These are phyloP conservation scores for Pyrenophora graminea DNA, from an alignment of 2,329 filamentous ascomycete species.

Conservation along the genomic window DNA sequence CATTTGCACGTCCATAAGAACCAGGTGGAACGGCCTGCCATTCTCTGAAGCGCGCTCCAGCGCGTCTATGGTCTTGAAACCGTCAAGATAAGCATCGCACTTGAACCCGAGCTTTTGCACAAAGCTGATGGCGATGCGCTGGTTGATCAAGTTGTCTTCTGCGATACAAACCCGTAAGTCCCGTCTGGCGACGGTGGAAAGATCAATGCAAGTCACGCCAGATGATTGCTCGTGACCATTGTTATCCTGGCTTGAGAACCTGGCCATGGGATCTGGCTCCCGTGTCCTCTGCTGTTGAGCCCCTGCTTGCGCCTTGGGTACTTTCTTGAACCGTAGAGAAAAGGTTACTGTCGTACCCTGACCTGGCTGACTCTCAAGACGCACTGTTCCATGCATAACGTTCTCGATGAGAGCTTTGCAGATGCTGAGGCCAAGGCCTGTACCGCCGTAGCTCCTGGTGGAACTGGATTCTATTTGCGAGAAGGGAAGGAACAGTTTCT, in stretches of 20 bases:
- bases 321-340: conserved; percentile 83
- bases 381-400: conserved; percentile 85
- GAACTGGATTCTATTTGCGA: conserved; percentile 91
- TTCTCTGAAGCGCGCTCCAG: conserved; percentile 73
- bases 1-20: conserved; percentile 98
- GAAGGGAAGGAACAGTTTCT: conserved; percentile 89
- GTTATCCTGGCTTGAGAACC: conserved; percentile 58
- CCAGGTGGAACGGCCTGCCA: conserved; percentile 80
- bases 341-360: conserved; percentile 76
- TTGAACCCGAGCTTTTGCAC: conserved; percentile 83
- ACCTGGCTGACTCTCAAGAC: conserved; percentile 75
- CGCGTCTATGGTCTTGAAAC: conserved; percentile 83
- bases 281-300: conserved; percentile 34
- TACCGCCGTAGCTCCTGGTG: conserved; percentile 87
- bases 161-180: conserved; percentile 88
- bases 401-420: conserved; percentile 94
- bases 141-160: conserved; percentile 93
- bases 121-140: conserved; percentile 91
- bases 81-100: conserved; percentile 89
- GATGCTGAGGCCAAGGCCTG: conserved; percentile 87
- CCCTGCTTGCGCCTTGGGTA: conserved; percentile 64
- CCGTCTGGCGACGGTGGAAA: conserved; percentile 74
- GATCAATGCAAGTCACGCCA: conserved; percentile 43
- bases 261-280: conserved; percentile 60
- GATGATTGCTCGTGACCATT: conserved; percentile 47